Conservation (phyloP, 805 yeast genomes). For the Saccharomycopsis javanensis region DNA sequence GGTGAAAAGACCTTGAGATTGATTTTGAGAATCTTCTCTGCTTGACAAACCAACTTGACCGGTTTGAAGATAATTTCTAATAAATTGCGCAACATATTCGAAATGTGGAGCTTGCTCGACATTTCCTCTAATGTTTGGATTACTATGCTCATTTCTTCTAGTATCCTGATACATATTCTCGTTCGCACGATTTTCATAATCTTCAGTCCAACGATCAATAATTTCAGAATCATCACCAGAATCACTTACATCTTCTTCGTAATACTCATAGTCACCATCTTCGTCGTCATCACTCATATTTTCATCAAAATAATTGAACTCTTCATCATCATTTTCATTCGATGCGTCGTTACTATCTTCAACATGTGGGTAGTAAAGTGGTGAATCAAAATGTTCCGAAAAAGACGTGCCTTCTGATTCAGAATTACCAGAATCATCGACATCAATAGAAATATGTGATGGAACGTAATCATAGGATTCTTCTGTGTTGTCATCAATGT, state of each 20-base stretch:
- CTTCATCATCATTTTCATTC: slow-evolving; percentile 25
- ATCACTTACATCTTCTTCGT: neutral
- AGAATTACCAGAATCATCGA: neutral
- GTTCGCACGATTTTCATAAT: slow-evolving; percentile 3
- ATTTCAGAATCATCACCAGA: slow-evolving; percentile 14
- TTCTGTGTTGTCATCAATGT: slow-evolving; percentile 28
- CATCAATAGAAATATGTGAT: slow-evolving; percentile 1
- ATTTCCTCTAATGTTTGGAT: neutral
- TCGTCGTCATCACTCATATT: slow-evolving; percentile 17
- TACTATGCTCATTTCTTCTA: neutral
- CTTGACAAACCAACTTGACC: neutral
- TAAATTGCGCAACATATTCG: neutral
- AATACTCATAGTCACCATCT: slow-evolving; percentile 25
- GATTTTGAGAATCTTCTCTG: neutral
- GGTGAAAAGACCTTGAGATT: neutral
- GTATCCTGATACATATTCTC: neutral
- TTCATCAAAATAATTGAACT: slow-evolving; percentile 22
- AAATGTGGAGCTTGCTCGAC: neutral
- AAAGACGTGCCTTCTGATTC: slow-evolving; percentile 16
- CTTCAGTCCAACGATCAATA: slow-evolving; percentile 14
- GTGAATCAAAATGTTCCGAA: neutral
- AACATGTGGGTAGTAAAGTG: neutral
- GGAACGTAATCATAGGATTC: slow-evolving; percentile 24
- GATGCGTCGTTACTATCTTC: slow-evolving; percentile 1
- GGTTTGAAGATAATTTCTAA: slow-evolving; percentile 1